Base-by-base conservation (phyloP, 352 stramenopile species). In the Peronospora farinosa region DNA sequence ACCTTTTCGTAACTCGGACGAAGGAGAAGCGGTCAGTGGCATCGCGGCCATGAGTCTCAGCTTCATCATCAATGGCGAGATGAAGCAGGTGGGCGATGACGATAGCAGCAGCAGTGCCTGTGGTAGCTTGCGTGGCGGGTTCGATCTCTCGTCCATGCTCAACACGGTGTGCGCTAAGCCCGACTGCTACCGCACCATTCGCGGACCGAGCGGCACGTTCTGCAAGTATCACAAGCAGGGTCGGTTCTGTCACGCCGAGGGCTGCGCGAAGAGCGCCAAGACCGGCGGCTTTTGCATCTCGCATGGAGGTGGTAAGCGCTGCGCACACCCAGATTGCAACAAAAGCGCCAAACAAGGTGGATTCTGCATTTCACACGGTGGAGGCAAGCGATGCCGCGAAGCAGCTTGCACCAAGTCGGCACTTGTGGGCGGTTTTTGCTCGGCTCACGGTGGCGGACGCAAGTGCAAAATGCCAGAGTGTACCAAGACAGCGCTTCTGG, bases 211-310 rank as follows among this genome's bases (percentile, higher is more conserved):
- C 33, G 78, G 78, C 33, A 77, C 76, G 47, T 88, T 86, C 63
- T 90, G 76, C 72, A 86, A 90, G 69, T 86, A 86, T 51, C 76
- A 88, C 71, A 90, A 90, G 67, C 76, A 85, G 46, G 88, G 75
- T 50, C 78, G 78, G 44, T 86, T 89, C 51, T 89, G 78, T 49
- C 76, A 69, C n/a, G 72, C 73, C 12, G 72, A 85, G 2, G 63
- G 57, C 27, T 89, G 80, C 54, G 45, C 59, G 49, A 92, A 89
- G 65, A 82, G 74, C 36, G 78, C 81, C 65, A 92, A 92, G 67
- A 88, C 76, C 0, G 80, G 80, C 40, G 77, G 77, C 43, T 85
- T 74, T 30, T 88, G 77, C 57, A 86, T 88, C 51, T 78, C 77
- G 8, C 77, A 88, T 51, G 77, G 78, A 17, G 78, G 78, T 13